These are phyloP conservation scores for Cordyceps fumosorosea DNA, from an alignment of 2,329 filamentous ascomycete species.

Conservation along the genomic window DNA sequence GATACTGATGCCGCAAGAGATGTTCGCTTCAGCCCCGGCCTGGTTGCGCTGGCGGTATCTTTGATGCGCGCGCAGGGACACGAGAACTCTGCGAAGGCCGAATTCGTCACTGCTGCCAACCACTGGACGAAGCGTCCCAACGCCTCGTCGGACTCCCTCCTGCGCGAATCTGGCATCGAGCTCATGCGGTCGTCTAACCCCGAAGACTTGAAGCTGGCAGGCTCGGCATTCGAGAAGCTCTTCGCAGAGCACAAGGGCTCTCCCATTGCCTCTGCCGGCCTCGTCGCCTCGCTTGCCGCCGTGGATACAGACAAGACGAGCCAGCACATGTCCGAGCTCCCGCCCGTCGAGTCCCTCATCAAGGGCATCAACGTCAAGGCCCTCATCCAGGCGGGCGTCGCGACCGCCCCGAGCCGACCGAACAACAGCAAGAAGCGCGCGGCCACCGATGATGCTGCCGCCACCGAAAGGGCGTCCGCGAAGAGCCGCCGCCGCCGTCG, in stretches of 20 bases:
- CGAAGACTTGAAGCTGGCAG: constrained; percentile 63
- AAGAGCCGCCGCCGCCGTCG: constrained; percentile 54
- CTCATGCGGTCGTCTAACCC: constrained; percentile 68
- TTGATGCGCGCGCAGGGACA: constrained; percentile 74
- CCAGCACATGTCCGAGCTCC: constrained; percentile 49
- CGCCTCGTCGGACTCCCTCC: constrained; percentile 50
- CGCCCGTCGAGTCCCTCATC: constrained; percentile 56
- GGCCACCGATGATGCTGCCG: constrained; percentile 22
- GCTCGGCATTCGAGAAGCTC: constrained; percentile 71
- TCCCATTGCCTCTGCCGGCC: constrained; percentile 66
- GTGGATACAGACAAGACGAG: constrained; percentile 50
- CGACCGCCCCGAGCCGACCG: constrained; percentile 32
- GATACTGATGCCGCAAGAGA: constrained; percentile 52
- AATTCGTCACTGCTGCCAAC: constrained; percentile 70
- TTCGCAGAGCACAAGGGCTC: constrained; percentile 61
- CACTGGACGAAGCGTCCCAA: constrained; percentile 66
- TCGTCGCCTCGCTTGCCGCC: constrained; percentile 75
- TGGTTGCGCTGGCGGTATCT: constrained; percentile 73
- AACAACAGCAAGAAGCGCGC: constrained; percentile 41
- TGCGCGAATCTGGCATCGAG: constrained; percentile 75
- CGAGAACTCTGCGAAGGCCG: constrained; percentile 61
- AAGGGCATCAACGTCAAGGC: constrained; percentile 52
- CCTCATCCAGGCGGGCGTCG: constrained; percentile 61
- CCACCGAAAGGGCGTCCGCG: constrained; percentile 39
- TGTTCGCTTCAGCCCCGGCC: constrained; percentile 73